These are phyloP conservation scores for Chloranthus sessilifolius DNA, from an alignment of 164 flowering plant species.

Conservation along the genomic window DNA sequence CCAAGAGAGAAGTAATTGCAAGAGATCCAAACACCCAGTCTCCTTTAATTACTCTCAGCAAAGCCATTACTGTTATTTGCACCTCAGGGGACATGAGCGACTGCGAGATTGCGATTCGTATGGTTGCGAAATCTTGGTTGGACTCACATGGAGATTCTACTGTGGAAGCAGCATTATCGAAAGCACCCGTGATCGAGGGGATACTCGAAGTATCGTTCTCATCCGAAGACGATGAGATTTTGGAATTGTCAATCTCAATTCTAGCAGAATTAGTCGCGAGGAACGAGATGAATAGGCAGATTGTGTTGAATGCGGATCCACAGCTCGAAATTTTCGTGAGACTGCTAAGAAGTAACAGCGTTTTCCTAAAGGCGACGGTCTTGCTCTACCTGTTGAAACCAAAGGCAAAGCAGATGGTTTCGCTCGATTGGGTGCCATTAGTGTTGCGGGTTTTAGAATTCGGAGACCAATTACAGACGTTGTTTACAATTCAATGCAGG, in stretches of 20 bases:
- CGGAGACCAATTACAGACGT: slow-evolving; percentile 50
- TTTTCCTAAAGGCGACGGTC: slow-evolving; percentile 57
- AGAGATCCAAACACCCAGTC: slow-evolving; percentile 12
- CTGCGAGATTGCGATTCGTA: slow-evolving; percentile 54
- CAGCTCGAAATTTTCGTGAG: slow-evolving; percentile 50
- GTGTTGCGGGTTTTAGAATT: slow-evolving; percentile 58
- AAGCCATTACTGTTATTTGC: slow-evolving; percentile 40
- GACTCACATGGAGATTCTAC: slow-evolving; percentile 34
- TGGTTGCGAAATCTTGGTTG: slow-evolving; percentile 49
- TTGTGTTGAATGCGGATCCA: slow-evolving; percentile 51
- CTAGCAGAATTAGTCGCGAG: slow-evolving; percentile 46
- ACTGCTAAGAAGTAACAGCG: slow-evolving; percentile 38
- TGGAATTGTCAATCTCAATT: slow-evolving; percentile 54
- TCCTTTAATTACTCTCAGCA: slow-evolving; percentile 24
- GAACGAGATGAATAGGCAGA: slow-evolving; percentile 31
- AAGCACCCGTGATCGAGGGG: slow-evolving; percentile 48
- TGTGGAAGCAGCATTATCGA: slow-evolving; percentile 33
- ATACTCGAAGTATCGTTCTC: slow-evolving; percentile 51
- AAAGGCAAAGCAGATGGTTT: slow-evolving; percentile 59
- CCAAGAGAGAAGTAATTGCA: slow-evolving; percentile 11
- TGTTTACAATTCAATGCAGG: slow-evolving; percentile 45
- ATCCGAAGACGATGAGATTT: slow-evolving; percentile 49
- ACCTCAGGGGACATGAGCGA: slow-evolving; percentile 44
- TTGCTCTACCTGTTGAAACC: slow-evolving; percentile 58
- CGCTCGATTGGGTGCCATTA: slow-evolving; percentile 57